A percentile compares a stretch with the other conserved stretches of the same genome.
These are phyloP conservation scores for Plenodomus biglobosus DNA, from an alignment of 2,329 filamentous ascomycete genomes.

Conservation along the genomic window DNA sequence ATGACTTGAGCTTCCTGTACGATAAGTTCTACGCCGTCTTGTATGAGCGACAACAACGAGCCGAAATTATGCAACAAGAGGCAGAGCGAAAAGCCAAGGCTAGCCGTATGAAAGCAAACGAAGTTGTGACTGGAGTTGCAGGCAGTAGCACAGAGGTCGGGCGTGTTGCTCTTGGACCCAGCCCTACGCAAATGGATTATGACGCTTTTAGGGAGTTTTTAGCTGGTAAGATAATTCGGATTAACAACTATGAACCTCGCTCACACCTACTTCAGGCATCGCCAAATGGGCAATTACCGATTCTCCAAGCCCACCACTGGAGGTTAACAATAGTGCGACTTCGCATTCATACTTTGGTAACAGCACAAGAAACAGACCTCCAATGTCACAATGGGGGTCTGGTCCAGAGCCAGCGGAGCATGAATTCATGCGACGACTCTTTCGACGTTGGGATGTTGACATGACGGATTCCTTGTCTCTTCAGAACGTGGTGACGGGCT, in stretches of 20 bases:
- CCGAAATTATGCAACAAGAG: slow-evolving; percentile 66
- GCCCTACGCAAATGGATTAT: slow-evolving; percentile 94
- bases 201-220: slow-evolving; percentile 94
- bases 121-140: slow-evolving; percentile 52
- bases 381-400: slow-evolving; percentile 58
- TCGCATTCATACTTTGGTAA: slow-evolving; percentile 61
- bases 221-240: slow-evolving; percentile 53
- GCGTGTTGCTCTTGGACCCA: slow-evolving; percentile 83
- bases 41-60: slow-evolving; percentile 87
- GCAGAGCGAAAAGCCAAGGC: slow-evolving; percentile 70
- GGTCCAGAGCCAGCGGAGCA: slow-evolving; percentile 80
- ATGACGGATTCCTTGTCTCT: slow-evolving; percentile 76
- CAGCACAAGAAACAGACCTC: slow-evolving; percentile 45
- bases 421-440: slow-evolving; percentile 88
- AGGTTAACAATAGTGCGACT: slow-evolving; percentile 53
- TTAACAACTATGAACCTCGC: background rate
- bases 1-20: slow-evolving; percentile 87
- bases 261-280: slow-evolving; percentile 57
- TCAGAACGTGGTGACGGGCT: slow-evolving; percentile 87
- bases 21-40: slow-evolving; percentile 91
- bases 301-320: slow-evolving; percentile 65
- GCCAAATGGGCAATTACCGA: slow-evolving; percentile 93
- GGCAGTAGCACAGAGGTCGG: slow-evolving; percentile 69
- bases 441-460: slow-evolving; percentile 83
- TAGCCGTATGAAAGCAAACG: slow-evolving; percentile 57